These are phyloP conservation scores for Chaetoceros tenuissimus DNA, from an alignment of 108 stramenopile genomes.

Conservation along the genomic window DNA sequence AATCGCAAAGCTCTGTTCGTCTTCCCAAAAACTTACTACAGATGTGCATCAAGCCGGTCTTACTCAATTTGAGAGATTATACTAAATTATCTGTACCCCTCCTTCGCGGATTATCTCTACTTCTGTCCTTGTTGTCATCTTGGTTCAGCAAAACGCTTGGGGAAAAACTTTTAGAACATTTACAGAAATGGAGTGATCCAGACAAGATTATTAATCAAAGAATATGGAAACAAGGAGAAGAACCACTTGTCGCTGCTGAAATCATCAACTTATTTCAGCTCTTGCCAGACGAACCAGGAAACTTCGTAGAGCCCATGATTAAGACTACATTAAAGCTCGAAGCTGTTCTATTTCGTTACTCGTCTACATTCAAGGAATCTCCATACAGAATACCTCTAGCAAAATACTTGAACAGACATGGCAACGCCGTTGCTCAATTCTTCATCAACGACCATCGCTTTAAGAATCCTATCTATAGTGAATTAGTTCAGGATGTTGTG, in stretches of 20 bases:
- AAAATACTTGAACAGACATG: conserved; percentile 66
- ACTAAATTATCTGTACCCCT: conserved; percentile 58
- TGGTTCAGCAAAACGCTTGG: conserved; percentile 84
- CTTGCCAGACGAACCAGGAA: conserved; percentile 50
- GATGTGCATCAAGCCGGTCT: conserved; percentile 73
- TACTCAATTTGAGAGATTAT: conserved; percentile 71
- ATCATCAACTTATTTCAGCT: conserved; percentile 63
- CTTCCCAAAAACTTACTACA: conserved; percentile 78
- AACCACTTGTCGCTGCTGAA: conserved; percentile 65
- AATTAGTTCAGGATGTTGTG: conserved; percentile 62
- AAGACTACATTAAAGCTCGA: conserved; percentile 69
- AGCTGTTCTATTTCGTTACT: conserved; percentile 43
- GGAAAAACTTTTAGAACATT: conserved; percentile 77
- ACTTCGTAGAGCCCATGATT: conserved; percentile 79
- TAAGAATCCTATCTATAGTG: conserved; percentile 68
- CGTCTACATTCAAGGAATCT: conserved; percentile 28
- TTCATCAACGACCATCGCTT: conserved; percentile 51
- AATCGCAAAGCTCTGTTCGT: conserved; percentile 34
- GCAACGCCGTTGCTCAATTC: conserved; percentile 60
- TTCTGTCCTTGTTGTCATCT: conserved; percentile 61
- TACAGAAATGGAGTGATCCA: conserved; percentile 74
- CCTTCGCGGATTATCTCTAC: conserved; percentile 55
- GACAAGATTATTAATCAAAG: conserved; percentile 35
- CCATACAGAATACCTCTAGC: conserved; percentile 72
- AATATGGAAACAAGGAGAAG: conserved; percentile 68